Conservation (phyloP, 179 eudicot species). For the Silene coronaria region DNA sequence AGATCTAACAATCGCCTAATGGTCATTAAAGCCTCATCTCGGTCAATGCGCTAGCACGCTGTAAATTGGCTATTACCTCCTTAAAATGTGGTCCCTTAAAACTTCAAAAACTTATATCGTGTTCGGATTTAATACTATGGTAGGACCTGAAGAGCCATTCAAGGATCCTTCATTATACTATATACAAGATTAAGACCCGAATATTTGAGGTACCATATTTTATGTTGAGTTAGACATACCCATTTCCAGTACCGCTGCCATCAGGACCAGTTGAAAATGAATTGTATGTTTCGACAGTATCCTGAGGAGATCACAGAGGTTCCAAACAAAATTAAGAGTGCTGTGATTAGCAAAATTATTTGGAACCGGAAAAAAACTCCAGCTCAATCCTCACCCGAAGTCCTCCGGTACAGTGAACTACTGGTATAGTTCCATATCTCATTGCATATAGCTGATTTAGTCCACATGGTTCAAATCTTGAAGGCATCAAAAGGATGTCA, state of each 20-base stretch:
- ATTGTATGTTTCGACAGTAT: constrained; percentile 82
- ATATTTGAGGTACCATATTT: constrained; percentile 1
- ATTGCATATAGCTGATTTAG: constrained; percentile 93
- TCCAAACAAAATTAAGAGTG: neutral
- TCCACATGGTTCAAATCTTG: constrained; percentile 99
- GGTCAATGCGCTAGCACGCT: neutral
- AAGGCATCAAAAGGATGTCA: constrained; percentile 94
- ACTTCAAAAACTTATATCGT: no score
- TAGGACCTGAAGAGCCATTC: neutral
- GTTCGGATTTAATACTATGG: no score
- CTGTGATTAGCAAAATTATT: neutral
- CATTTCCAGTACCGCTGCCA: constrained; percentile 75
- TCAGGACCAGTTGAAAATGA: constrained; percentile 58
- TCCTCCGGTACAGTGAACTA: constrained; percentile 93
- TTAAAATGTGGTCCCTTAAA: no score
- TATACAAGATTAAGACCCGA: neutral
- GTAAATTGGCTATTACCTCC: neutral
- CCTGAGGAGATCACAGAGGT: constrained; percentile 37
- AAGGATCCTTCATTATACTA: neutral
- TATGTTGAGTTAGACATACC: constrained; percentile 46
- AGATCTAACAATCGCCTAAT: neutral
- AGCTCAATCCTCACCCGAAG: constrained; percentile 55
- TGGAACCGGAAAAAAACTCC: neutral
- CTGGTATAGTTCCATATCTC: constrained; percentile 95
- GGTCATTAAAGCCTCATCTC: neutral